Percentiles rank a stretch among this genome's conserved stretches.
phyloP scores from a whole-genome alignment of 108 stramenopile genomes.

The Seminavis robusta region DNA sequence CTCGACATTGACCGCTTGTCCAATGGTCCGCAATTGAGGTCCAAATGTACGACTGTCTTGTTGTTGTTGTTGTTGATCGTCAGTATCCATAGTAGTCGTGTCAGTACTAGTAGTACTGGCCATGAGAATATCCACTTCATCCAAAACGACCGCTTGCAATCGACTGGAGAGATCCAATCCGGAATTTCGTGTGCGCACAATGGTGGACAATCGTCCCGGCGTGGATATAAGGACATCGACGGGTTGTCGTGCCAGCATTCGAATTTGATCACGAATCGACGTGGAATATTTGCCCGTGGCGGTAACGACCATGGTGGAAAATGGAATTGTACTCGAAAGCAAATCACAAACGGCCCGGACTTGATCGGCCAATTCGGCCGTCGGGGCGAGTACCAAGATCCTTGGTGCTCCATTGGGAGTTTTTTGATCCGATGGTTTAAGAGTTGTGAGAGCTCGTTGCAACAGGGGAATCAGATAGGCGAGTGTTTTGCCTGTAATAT shows the following conservation, averaged over 20 bases:
- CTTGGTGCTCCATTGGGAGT: conserved; percentile 46
- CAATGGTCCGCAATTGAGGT: conserved; percentile 83
- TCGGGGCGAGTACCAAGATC: conserved; percentile 81
- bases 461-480: conserved; percentile 88
- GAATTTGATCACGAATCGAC: conserved; percentile 80
- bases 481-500: conserved; percentile 78
- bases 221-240: conserved; percentile 89
- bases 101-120: no score
- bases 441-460: conserved; percentile 26
- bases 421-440: conserved; percentile 9
- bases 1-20: conserved; percentile 48
- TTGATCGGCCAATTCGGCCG: conserved; percentile 92
- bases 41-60: no score
- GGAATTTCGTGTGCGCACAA: conserved; percentile 71
- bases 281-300: conserved; percentile 61
- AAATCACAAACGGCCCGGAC: conserved; percentile 55
- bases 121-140: conserved; percentile 94
- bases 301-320: conserved; percentile 63
- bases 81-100: no score
- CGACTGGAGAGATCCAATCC: conserved; percentile 54
- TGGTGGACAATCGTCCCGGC: conserved; percentile 86
- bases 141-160: conserved; percentile 74
- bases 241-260: conserved; percentile 54
- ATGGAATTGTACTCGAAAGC: conserved; percentile 29
- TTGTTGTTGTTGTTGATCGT: no score